Evolutionary conservation across 2,329 filamentous ascomycete species (phyloP), one percentile per base, ranked within the genome.

Genomic region (Aspergillus floridensis): DNA sequence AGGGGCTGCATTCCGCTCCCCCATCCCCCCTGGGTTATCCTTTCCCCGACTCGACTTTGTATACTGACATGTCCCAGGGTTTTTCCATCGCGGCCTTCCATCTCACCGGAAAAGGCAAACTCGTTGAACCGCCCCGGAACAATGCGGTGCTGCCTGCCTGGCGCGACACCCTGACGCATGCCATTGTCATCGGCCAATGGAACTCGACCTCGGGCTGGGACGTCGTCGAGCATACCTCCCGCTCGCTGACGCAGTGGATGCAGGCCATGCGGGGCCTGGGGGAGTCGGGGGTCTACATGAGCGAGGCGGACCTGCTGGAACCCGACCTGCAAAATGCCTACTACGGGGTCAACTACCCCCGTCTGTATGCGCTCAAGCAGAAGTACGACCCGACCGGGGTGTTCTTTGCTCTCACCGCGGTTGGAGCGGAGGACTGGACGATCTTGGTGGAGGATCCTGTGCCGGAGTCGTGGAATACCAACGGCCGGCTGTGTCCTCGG

Each of bases 131-230:
- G 11, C 65, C 63, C n/a, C 60, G 35, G 11, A 52, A 65, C 54
- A 63, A 22, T 47, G 31, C 63, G 2, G 58, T 66, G 12, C 57
- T 79, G 5, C 76, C 76, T 0, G 75, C 77, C 35, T 79, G 75
- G 62, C 74, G 78, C 52, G 79, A 79, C 62, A 73, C 75, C 10
- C 74, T 78, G 5, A 68, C 76, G 2, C 78, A 81, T 49, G 66
- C 76, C 46, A 69, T 70, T 26, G 67, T 73, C 21, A 64, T 67
- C 4, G 47, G 63, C 0, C 56, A 59, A 44, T 76, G 74, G 71
- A 68, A 62, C 11, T 57, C 53, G 7, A 62, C 60, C 12, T 55
- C 62, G 1, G 35, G 38, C 29, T 66, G 66, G 66, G 59, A 51
- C 3, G 57, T 56, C 5, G 32, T 68, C 2, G 11, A 63, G n/a